A percentile compares a stretch with the other conserved stretches of the same genome.
Conservation (phyloP, 768 basidiomycete genomes). For the Russula compacta region DNA sequence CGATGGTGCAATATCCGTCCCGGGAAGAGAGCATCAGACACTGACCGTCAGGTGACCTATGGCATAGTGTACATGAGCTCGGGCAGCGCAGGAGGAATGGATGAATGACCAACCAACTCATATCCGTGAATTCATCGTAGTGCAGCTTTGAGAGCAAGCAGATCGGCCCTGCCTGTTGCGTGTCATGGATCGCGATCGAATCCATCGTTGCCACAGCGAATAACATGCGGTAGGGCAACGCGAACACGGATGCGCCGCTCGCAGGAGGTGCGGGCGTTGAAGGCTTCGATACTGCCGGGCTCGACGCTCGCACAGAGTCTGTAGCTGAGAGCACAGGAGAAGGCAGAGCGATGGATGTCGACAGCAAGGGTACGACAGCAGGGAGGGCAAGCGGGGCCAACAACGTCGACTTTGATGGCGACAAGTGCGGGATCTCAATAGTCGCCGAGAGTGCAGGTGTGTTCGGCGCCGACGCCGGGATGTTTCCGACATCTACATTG, state of each 20-base stretch:
- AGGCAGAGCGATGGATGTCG: constrained; percentile 21
- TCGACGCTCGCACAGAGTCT: constrained; percentile 29
- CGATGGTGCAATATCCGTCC: constrained; percentile 94
- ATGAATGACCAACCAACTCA: constrained; percentile 67
- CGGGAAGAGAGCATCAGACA: constrained; percentile 83
- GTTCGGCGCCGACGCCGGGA: constrained; percentile 10
- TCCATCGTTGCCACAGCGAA: constrained; percentile 97
- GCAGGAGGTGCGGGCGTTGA: constrained; percentile 44
- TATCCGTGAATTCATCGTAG: constrained; percentile 96
- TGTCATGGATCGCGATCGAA: constrained; percentile 90
- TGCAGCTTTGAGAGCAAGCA: constrained; percentile 90
- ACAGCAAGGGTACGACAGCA: not conserved
- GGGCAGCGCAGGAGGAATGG: not conserved
- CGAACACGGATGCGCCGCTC: constrained; percentile 62
- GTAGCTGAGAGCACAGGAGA: constrained; percentile 52
- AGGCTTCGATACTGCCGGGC: constrained; percentile 26
- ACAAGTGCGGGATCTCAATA: constrained; percentile 17
- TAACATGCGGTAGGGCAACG: constrained; percentile 87
- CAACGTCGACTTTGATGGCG: constrained; percentile 18
- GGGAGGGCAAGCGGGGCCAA: constrained; percentile 18
- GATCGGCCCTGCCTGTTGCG: constrained; percentile 88
- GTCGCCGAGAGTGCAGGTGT: constrained; percentile 11
- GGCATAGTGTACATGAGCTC: not conserved
- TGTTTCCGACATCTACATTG: constrained; percentile 40
- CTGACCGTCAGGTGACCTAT: constrained; percentile 94